Evolutionary conservation across 352 stramenopile genomes (phyloP), one percentile per base, ranked within the genome.

Genomic region (Thalassiosira allenii): DNA sequence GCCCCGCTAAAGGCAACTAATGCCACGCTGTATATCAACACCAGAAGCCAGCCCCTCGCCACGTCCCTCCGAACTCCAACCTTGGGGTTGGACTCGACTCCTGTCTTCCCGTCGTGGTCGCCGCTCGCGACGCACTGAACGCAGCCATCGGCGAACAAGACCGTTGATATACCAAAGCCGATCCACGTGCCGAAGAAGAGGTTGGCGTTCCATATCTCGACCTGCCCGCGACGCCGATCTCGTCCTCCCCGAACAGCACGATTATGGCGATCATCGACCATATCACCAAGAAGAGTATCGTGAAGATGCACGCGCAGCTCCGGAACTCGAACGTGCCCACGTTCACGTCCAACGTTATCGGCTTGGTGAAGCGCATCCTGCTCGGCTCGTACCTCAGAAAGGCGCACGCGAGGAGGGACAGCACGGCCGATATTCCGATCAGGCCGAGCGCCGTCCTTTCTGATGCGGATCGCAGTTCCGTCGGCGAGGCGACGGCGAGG

Each of bases 181-280:
- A 61, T 32, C 62, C 41, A 71, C 23, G 62, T 61, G 1, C 62
- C 62, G 32, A 71, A 71, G 43, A 25, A 71, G n/a, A 71, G 54
- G 47, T 71, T 71, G 44, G 62, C 62, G 54, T 71, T 71, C 62
- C 62, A 71, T 11, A 71, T 32, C 43, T 71, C 62, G 32, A 68
- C n/a, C 23, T 57, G 61, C 61, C 41, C 2, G 61, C 22, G 8
- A 57, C 43, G 17, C 41, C 44, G 5, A 61, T 44, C 1, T 61
- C 62, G 2, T 59, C 12, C 3, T 49, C 44, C 5, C 8, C 6
- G 23, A 71, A 59, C 23, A 71, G 27, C 27, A 61, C 43, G 5
- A 71, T 58, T 1, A 58, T 70, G 2, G 8, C 61, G 27, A 57
- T 47, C 17, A 58, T 32, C 23, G 62, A 59, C 62, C 62, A 71